Base-by-base conservation (phyloP, 1,284 basidiomycete species). In the Cryptococcus hybrid region DNA sequence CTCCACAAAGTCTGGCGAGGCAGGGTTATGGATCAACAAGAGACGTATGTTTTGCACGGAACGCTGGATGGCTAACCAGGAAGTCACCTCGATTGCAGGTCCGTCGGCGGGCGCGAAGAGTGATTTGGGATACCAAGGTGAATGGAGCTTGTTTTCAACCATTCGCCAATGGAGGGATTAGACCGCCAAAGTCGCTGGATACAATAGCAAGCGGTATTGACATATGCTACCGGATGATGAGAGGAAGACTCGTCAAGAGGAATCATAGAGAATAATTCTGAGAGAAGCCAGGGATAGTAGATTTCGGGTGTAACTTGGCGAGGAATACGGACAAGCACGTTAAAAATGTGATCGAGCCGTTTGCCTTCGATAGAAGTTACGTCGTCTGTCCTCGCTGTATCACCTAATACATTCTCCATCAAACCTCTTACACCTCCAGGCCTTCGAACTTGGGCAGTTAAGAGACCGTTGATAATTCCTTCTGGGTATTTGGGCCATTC, bases 1-100 rank as follows among this genome's bases (percentile, higher is more conserved):
- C 0, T 85, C 82, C 47, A 89, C 82, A 42, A 90, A 81, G 2
- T 78, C 74, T 0, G 89, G 87, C 1, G 88, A 86, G 3, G 90
- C 89, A 60, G 92, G 90, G 5, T 86, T 85, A 63, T 90, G 88
- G 11, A 64, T 47, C 4, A 67, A 37, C 6, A 73, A 58, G 9
- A 59, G 53, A 13, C 48, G 51, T 40, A 47, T 56, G n/a, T 53
- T 57, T 24, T 58, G 59, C 12, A 64, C 30, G 2, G 58, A 59
- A 30, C 58, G 53, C 38, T 59, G 50, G 3, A 66, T 52, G 0
- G 51, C 49, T 51, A 58, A 53, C 49, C 44, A 55, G 1, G 49
- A 54, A 5, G 49, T 52, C 7, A 60, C 58, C 42, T 39, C 15
- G 45, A 55, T 55, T 44, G 51, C 38, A 24, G 45, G 46, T 18